These are phyloP conservation scores for Beauveria brongniartii DNA, from an alignment of 2,329 filamentous ascomycete species.

Conservation along the genomic window DNA sequence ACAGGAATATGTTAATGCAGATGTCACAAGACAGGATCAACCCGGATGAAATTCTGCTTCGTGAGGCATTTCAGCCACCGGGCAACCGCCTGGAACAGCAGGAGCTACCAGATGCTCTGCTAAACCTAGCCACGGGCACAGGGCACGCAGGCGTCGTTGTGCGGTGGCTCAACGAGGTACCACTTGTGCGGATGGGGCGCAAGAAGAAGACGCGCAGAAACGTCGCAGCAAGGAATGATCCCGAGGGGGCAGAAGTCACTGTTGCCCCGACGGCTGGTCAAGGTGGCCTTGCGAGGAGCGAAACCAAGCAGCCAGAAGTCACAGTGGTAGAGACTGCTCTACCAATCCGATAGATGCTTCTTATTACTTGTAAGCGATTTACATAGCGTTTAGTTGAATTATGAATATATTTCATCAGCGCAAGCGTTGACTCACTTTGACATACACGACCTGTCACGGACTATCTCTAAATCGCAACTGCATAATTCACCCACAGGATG, in stretches of 20 bases:
- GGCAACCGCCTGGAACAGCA: too few species aligned
- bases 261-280: too few species aligned
- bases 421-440: background rate
- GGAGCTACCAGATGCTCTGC: too few species aligned
- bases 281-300: too few species aligned
- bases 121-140: background rate
- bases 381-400: background rate
- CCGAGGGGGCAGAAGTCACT: too few species aligned
- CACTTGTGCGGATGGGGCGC: background rate
- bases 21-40: too few species aligned
- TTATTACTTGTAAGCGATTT: background rate
- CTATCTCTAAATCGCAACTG: background rate
- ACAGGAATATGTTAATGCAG: too few species aligned
- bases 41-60: too few species aligned
- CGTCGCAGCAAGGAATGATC: too few species aligned
- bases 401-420: background rate
- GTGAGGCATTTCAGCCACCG: too few species aligned
- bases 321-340: background rate
- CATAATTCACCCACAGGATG: too few species aligned
- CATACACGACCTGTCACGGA: background rate
- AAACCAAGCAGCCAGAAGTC: background rate
- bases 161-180: background rate
- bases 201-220: background rate
- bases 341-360: background rate
- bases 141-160: background rate